Evolutionary conservation across 192 early-diverging fungal genomes (phyloP).

Genomic region (Linnemannia schmuckeri): DNA sequence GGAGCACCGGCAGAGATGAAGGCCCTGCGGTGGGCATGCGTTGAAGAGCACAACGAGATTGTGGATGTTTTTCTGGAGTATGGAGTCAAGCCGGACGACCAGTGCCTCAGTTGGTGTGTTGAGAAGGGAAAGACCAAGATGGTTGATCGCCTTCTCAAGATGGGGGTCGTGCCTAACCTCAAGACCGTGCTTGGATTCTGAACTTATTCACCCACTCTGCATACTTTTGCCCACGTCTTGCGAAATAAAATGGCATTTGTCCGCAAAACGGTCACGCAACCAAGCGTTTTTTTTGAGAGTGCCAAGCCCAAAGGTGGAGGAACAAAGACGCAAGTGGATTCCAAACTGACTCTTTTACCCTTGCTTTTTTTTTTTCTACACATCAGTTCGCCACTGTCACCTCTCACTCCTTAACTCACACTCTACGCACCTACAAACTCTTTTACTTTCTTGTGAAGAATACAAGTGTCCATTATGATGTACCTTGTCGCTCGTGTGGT

Average conservation of each 20-base stretch:
- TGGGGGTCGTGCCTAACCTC: constrained; percentile 48
- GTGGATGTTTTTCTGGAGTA: constrained; percentile 42
- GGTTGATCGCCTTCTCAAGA: constrained; percentile 41
- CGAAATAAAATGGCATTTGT: background rate
- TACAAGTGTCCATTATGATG: constrained; percentile 6
- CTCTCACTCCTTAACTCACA: background rate
- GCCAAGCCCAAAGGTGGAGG: background rate
- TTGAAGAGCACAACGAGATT: constrained; percentile 39
- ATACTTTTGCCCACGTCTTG: background rate
- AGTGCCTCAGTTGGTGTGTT: constrained; percentile 43
- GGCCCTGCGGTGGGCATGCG: constrained; percentile 46
- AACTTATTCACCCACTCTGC: background rate
- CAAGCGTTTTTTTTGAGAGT: background rate
- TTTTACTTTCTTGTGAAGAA: background rate
- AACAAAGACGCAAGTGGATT: background rate
- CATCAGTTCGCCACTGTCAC: background rate
- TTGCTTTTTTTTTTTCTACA: background rate
- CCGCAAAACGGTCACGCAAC: background rate
- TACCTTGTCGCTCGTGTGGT: constrained; percentile 40
- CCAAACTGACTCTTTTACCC: background rate
- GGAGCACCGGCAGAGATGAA: constrained; percentile 43
- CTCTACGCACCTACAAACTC: background rate
- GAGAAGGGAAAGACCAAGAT: constrained; percentile 46
- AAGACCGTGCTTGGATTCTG: constrained; percentile 45
- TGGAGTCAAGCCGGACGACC: constrained; percentile 38